Conservation (phyloP, 1,284 basidiomycete species). For the Chiua sp. region DNA sequence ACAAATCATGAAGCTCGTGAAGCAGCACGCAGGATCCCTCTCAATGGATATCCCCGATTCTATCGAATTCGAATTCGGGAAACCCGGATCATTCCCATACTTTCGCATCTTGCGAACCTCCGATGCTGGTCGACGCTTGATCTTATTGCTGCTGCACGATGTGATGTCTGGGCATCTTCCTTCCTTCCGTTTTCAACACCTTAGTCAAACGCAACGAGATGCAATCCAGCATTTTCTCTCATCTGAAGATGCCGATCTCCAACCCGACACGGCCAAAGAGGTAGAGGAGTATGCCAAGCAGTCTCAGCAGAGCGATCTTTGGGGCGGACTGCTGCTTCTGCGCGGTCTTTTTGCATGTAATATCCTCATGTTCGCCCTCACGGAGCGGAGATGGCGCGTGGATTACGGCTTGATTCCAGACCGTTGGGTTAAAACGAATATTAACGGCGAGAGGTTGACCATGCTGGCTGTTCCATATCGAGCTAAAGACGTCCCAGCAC, state of each 20-base stretch:
- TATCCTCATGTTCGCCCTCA: not conserved
- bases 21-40: constrained; percentile 9
- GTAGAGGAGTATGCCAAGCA: not conserved
- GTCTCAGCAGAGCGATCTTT: not conserved
- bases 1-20: constrained; percentile 33
- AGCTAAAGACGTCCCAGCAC: not conserved
- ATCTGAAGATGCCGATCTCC: too few relatives aligned
- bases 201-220: too few relatives aligned
- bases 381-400: not conserved
- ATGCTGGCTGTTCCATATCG: not conserved
- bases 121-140: not conserved
- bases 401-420: not conserved
- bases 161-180: not conserved
- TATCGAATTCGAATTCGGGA: not conserved
- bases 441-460: constrained; percentile 25
- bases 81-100: not conserved
- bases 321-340: not conserved
- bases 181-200: not conserved
- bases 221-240: too few relatives aligned
- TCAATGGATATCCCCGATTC: constrained; percentile 13
- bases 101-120: not conserved
- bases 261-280: not conserved
- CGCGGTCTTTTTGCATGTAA: not conserved
- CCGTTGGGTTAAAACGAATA: too few relatives aligned
- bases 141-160: not conserved